Conservation (phyloP, 2,329 filamentous ascomycete genomes). For the Xylogone sp. region DNA sequence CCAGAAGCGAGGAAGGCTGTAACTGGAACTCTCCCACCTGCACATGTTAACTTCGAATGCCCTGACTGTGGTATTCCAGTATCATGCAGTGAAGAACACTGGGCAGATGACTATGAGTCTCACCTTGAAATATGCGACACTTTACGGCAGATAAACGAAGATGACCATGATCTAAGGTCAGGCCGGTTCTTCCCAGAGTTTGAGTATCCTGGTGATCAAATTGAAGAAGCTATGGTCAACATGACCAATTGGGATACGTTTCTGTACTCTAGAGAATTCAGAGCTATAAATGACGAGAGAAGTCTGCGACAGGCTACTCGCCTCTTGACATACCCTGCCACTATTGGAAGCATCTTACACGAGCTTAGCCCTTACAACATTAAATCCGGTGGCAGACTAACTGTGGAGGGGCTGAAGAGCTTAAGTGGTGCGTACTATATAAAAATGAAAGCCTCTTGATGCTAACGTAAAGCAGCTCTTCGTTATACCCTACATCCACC, state of each 20-base stretch:
- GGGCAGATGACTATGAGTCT: conserved; percentile 91
- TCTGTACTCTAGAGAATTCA: conserved; percentile 86
- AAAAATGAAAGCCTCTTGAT: not conserved
- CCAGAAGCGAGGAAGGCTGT: conserved; percentile 55
- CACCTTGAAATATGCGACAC: conserved; percentile 92
- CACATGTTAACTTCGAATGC: conserved; percentile 89
- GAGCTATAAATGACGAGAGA: conserved; percentile 85
- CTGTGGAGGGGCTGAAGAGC: conserved; percentile 86
- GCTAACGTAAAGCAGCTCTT: conserved; percentile 55
- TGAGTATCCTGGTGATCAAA: conserved; percentile 81
- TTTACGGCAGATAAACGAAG: conserved; percentile 90
- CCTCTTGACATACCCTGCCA: conserved; percentile 89
- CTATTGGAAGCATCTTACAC: conserved; percentile 86
- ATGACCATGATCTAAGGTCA: conserved; percentile 90
- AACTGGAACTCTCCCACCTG: conserved; percentile 59
- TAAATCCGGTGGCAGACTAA: conserved; percentile 70
- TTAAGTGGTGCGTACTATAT: conserved; percentile 69
- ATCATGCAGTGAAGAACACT: conserved; percentile 92
- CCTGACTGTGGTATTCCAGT: conserved; percentile 93
- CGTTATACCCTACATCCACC: conserved; percentile 93
- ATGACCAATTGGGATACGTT: conserved; percentile 99
- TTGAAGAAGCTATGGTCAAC: conserved; percentile 90
- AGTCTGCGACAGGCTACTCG: conserved; percentile 90
- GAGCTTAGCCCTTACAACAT: conserved; percentile 92
- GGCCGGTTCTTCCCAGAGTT: conserved; percentile 93